A percentile compares a stretch with the other conserved stretches of the same genome.
These are phyloP conservation scores for Tetrastigma voinierianum DNA, from an alignment of 164 flowering plant genomes.

Conservation along the genomic window DNA sequence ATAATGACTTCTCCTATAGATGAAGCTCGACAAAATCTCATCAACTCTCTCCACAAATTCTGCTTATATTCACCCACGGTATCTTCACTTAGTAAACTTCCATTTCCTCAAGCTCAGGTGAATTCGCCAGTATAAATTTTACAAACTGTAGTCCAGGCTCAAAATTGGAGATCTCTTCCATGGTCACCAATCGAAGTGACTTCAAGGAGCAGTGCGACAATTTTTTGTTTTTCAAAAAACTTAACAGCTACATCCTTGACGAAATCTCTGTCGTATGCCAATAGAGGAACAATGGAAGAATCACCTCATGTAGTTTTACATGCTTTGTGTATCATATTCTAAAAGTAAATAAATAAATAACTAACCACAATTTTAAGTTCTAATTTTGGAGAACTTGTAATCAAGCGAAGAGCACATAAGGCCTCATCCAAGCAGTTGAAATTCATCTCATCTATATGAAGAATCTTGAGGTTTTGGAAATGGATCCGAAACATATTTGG, in stretches of 20 bases:
- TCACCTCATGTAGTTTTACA: background rate
- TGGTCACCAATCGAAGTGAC: conserved; percentile 1
- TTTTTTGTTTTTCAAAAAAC: background rate
- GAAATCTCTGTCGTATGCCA: background rate
- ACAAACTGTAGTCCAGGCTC: conserved; percentile 5
- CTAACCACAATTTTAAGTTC: background rate
- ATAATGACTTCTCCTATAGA: background rate
- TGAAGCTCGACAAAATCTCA: conserved; percentile 5
- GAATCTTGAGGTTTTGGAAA: conserved; percentile 2
- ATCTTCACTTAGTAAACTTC: background rate
- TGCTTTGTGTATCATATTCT: background rate
- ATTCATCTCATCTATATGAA: background rate
- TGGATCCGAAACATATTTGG: conserved; percentile 5
- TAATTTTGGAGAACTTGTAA: conserved; percentile 16
- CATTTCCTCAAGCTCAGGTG: background rate
- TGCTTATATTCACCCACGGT: background rate
- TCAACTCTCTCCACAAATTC: background rate
- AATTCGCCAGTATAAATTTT: conserved; percentile 8
- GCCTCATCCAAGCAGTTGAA: background rate
- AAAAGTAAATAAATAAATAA: background rate
- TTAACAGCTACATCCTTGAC: background rate
- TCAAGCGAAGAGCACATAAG: conserved; percentile 6
- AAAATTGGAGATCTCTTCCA: background rate
- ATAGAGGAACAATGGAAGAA: background rate
- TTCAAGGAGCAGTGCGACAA: background rate